Base-by-base conservation (phyloP, 2,329 filamentous ascomycete species). In the Cladosporium sp. region DNA sequence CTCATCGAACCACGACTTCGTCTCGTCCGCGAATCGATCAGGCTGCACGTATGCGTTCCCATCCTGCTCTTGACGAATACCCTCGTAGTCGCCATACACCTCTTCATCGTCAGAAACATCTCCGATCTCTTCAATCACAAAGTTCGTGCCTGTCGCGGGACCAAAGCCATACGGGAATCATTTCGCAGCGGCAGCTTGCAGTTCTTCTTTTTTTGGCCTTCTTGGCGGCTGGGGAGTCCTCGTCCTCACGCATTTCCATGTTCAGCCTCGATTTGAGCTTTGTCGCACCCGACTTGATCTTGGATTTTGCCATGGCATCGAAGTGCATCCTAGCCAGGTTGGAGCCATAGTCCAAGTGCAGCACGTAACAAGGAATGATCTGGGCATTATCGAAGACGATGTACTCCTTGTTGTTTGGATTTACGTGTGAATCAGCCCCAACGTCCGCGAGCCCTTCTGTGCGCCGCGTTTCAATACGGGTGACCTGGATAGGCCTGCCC, bases 91-190 rank as follows among this genome's bases (percentile, higher is more conserved):
- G 20, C 47, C 47, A 37, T 50, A 50, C 13, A 36, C 47, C 12
- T 50, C 47, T 15, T 50, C 47, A 13, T 62, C 61, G 42, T 62
- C 61, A 4, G 57, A 59, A 9, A 74, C 63, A 37, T 77, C 75
- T 1, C 72, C 76, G 25, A 79, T 71, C 50, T 77, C 75, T 59
- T 79, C 76, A 51, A 80, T 72, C 3, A 78, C 74, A 58, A 80
- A 77, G 12, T 58, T 71, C 0, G 67, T 73, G 2, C 75, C 75
- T 0, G 67, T 74, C 2, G 75, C 74, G 2, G 75, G 73, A 0
- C 78, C 77, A 62, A 71, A 80, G 1, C 77, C 76, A 54, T 77
- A 79, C 0, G 77, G 76, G 51, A 79, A 79, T 65, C 71, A 79
- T 65, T 80, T 80, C 35, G 72, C 62, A 0, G 75, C 77, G 8